Conservation (phyloP, 768 basidiomycete species). For the Tylopilus rubrobrunneus region DNA sequence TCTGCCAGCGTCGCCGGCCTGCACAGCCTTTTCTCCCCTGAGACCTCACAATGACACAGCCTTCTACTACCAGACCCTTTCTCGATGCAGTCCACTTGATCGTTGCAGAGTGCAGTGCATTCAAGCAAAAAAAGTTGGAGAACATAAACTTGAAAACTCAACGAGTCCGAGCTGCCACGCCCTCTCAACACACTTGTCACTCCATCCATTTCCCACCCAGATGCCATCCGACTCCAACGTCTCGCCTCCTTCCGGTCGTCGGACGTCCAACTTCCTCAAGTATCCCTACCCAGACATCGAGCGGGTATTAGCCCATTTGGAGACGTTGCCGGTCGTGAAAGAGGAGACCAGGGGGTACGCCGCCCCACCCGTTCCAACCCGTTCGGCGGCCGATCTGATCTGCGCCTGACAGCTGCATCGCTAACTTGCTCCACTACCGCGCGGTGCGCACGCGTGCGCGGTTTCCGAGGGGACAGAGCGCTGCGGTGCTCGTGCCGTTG, state of each 20-base stretch:
- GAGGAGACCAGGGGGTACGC: constrained; percentile 25
- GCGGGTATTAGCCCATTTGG: constrained; percentile 7
- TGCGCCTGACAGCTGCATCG: constrained; percentile 16
- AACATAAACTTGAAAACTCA: background rate
- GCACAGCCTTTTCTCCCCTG: background rate
- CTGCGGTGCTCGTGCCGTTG: constrained; percentile 79
- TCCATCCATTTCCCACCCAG: too few relatives aligned
- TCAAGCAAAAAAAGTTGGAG: background rate
- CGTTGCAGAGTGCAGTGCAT: constrained; percentile 1
- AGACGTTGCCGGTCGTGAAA: constrained; percentile 7
- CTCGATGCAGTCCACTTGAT: background rate
- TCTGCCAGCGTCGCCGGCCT: too few relatives aligned
- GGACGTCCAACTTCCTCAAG: constrained; percentile 10
- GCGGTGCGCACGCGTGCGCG: constrained; percentile 28
- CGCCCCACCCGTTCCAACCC: too few relatives aligned
- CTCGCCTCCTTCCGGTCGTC: constrained; percentile 2
- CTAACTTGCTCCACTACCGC: constrained; percentile 26
- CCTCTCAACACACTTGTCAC: too few relatives aligned
- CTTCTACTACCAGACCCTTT: background rate
- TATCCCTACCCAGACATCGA: constrained; percentile 16
- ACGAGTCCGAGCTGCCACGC: background rate
- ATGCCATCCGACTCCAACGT: background rate
- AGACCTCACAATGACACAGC: background rate
- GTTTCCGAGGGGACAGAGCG: constrained; percentile 56
- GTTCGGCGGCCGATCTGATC: too few relatives aligned